Percentiles rank a stretch among this genome's conserved stretches.
Evolutionary conservation across 2,329 filamentous ascomycete species (phyloP).

Genomic region (Allantophomopsis cytisporea): DNA sequence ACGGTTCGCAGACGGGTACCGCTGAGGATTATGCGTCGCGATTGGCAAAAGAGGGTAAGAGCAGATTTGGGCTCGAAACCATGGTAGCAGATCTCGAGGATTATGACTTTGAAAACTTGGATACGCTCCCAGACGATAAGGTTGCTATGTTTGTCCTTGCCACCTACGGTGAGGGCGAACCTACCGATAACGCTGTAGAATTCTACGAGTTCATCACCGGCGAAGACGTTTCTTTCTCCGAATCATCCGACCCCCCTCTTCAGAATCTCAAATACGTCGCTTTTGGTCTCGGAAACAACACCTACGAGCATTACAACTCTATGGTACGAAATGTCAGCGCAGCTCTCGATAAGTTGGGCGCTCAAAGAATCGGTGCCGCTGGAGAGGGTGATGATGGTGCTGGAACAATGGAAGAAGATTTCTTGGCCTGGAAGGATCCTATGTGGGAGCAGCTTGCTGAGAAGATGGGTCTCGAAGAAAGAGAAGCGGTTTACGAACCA

Average conservation of each 20-base stretch:
- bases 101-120: constrained; percentile 91
- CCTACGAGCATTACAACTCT: constrained; percentile 98
- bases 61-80: constrained; percentile 88
- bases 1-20: constrained; percentile 95
- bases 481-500: constrained; percentile 91
- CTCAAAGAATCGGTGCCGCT: constrained; percentile 68
- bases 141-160: constrained; percentile 90
- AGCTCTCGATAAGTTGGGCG: constrained; percentile 69
- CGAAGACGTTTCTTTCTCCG: constrained; percentile 71
- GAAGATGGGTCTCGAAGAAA: constrained; percentile 82
- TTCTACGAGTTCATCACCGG: constrained; percentile 92
- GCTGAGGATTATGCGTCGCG: constrained; percentile 96
- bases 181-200: constrained; percentile 96
- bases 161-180: constrained; percentile 96
- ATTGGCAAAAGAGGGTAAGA: constrained; percentile 93
- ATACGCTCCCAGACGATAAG: constrained; percentile 79
- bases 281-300: constrained; percentile 97
- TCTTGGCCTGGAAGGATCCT: constrained; percentile 96
- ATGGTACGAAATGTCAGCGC: constrained; percentile 91
- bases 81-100: constrained; percentile 98
- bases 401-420: constrained; percentile 99
- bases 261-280: constrained; percentile 81
- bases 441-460: constrained; percentile 86
- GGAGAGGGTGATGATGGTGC: constrained; percentile 96
- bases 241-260: constrained; percentile 60